Evolutionary conservation across 2,329 filamentous ascomycete genomes (phyloP).

Genomic region (Trichoderma sp.): DNA sequence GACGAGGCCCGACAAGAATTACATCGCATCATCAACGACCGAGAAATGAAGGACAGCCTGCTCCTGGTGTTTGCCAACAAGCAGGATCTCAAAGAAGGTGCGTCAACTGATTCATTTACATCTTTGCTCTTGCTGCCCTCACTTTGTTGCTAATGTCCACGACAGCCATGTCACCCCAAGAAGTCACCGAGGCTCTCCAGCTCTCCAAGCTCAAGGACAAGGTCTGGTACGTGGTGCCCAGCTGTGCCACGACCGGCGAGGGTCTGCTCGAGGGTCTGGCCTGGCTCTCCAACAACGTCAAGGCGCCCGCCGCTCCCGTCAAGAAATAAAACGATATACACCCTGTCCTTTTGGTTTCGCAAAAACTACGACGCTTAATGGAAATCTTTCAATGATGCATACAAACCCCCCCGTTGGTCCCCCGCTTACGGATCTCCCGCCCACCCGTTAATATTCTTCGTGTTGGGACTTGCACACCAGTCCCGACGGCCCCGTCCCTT

Average conservation of each 20-base stretch:
- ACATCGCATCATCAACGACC: slow-evolving; percentile 95
- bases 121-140: not conserved
- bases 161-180: slow-evolving; percentile 72
- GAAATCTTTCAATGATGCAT: slow-evolving; percentile 14
- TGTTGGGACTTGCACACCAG: not conserved
- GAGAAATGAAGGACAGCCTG: slow-evolving; percentile 94
- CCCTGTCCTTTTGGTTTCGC: slow-evolving; percentile 7
- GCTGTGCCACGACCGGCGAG: slow-evolving; percentile 77
- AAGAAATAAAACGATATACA: slow-evolving; percentile 46
- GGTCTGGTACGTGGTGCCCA: slow-evolving; percentile 81
- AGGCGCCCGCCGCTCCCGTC: slow-evolving; percentile 54
- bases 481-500: not conserved
- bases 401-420: not conserved
- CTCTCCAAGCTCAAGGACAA: slow-evolving; percentile 76
- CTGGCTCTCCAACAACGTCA: slow-evolving; percentile 83
- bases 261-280: slow-evolving; percentile 77
- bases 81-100: slow-evolving; percentile 86
- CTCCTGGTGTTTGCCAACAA: slow-evolving; percentile 98
- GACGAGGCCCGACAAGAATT: slow-evolving; percentile 91
- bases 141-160: not conserved
- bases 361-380: slow-evolving; percentile 15
- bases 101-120: slow-evolving; percentile 29
- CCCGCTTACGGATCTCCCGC: slow-evolving; percentile 1
- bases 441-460: not conserved
- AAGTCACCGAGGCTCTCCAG: slow-evolving; percentile 74